These are phyloP conservation scores for Pseudozyma sp. DNA, from an alignment of 1,284 basidiomycete genomes.

Conservation along the genomic window DNA sequence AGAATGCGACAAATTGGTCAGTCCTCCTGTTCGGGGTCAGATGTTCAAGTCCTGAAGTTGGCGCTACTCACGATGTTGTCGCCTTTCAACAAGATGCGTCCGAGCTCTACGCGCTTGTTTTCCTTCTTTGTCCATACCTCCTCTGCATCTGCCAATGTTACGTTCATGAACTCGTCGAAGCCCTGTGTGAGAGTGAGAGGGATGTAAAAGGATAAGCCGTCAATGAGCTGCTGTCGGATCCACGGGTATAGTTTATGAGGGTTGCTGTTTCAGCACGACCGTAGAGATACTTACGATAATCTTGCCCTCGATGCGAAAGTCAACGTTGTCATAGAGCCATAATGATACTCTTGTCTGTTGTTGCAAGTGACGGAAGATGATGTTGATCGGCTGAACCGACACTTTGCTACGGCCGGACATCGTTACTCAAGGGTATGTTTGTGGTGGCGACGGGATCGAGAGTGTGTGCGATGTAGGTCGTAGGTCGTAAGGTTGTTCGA, in stretches of 20 bases:
- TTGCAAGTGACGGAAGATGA: slow-evolving; percentile 99
- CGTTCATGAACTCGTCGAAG: slow-evolving; percentile 99
- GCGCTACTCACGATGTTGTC: slow-evolving; percentile 61
- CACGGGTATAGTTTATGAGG: too few species aligned
- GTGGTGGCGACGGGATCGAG: neutral
- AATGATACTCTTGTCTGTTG: slow-evolving; percentile 88
- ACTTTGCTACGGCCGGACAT: slow-evolving; percentile 58
- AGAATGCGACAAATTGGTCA: neutral
- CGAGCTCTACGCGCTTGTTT: slow-evolving; percentile 60
- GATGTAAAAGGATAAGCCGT: too few species aligned
- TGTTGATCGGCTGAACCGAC: slow-evolving; percentile 74
- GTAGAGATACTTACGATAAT: slow-evolving; percentile 75
- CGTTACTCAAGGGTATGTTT: neutral
- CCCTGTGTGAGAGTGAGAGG: slow-evolving; percentile 72
- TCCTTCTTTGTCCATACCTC: slow-evolving; percentile 78
- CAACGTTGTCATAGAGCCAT: slow-evolving; percentile 97
- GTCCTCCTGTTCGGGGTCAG: neutral
- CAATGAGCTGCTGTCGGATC: too few species aligned
- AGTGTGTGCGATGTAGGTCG: neutral
- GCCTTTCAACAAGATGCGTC: slow-evolving; percentile 62
- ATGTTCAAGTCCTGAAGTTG: neutral
- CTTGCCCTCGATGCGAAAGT: slow-evolving; percentile 95
- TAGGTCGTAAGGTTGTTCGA: too few species aligned
- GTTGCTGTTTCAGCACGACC: neutral
- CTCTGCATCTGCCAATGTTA: slow-evolving; percentile 93